phyloP scores from a whole-genome alignment of 2,329 filamentous ascomycete species.

The Penicillium italicum region DNA sequence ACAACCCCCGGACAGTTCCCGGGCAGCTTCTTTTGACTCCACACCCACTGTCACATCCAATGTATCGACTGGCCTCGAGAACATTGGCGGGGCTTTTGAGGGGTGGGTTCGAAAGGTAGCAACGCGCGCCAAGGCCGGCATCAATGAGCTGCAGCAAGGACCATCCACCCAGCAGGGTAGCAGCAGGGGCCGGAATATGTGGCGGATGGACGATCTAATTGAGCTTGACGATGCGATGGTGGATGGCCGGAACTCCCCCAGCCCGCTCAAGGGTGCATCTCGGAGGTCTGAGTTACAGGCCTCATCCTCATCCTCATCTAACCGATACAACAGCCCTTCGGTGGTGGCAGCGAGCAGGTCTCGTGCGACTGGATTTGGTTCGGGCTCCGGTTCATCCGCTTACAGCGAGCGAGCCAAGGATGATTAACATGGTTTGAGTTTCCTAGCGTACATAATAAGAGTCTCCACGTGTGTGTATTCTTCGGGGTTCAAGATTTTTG shows the following conservation, averaged over 20 bases:
- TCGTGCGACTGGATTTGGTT: conserved; percentile 26
- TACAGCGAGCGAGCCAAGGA: conserved; percentile 28
- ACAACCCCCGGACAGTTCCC: conserved; percentile 55
- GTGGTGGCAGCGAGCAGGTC: conserved; percentile 34
- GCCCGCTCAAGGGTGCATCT: conserved; percentile 11
- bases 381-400: conserved; percentile 7
- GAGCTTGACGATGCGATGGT: conserved; percentile 40
- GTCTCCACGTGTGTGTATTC: conserved; percentile 10
- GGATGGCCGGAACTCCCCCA: conserved; percentile 27
- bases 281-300: conserved; percentile 19
- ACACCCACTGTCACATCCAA: conserved; percentile 31
- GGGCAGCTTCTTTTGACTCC: conserved; percentile 36
- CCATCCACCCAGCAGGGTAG: conserved; percentile 19
- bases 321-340: conserved; percentile 25
- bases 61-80: conserved; percentile 60
- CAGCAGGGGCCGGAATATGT: conserved; percentile 25
- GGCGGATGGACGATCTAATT: conserved; percentile 42
- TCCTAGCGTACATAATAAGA: conserved; percentile 26
- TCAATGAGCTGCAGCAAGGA: conserved; percentile 40
- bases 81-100: conserved; percentile 82
- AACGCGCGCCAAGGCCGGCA: conserved; percentile 39
- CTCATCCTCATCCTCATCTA: conserved; percentile 25
- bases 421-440: conserved; percentile 24
- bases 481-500: conserved; percentile 9
- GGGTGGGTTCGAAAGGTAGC: conserved; percentile 85